These are phyloP conservation scores for Phalaenopsis equestris DNA, from an alignment of 106 monocot genomes.

Conservation along the genomic window DNA sequence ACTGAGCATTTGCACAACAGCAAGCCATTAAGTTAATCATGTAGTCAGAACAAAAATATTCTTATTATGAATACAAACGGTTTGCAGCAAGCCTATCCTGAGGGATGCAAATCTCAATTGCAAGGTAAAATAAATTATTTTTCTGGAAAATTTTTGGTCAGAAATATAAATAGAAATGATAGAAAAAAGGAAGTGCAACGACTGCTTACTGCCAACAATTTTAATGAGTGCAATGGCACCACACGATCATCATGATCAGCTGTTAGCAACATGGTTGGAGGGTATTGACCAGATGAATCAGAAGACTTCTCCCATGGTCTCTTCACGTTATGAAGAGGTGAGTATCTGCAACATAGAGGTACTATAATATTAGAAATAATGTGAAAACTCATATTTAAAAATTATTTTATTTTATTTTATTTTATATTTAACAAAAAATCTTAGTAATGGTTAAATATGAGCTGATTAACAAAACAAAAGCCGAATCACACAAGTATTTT, in stretches of 20 bases:
- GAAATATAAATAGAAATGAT: neutral
- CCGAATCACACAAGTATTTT: no score
- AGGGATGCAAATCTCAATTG: neutral
- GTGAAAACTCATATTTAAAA: neutral
- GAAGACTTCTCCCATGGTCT: constrained; percentile 63
- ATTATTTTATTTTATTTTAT: no score
- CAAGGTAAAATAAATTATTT: no score
- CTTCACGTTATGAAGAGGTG: constrained; percentile 93
- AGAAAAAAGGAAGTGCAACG: neutral
- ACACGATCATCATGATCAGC: constrained; percentile 99
- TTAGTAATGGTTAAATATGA: neutral
- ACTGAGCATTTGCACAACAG: no score
- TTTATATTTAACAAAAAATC: neutral
- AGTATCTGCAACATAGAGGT: constrained; percentile 44
- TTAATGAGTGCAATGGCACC: constrained; percentile 89
- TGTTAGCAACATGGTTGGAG: constrained; percentile 81
- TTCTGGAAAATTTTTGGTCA: neutral
- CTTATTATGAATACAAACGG: no score
- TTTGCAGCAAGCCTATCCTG: no score
- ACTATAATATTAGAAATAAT: neutral
- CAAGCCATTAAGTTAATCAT: no score
- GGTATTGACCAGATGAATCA: constrained; percentile 55
- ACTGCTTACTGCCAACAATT: constrained; percentile 83
- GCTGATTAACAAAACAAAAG: neutral
- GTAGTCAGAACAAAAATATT: no score